These are phyloP conservation scores for Skeletonema potamos DNA, from an alignment of 108 stramenopile species.

Conservation along the genomic window DNA sequence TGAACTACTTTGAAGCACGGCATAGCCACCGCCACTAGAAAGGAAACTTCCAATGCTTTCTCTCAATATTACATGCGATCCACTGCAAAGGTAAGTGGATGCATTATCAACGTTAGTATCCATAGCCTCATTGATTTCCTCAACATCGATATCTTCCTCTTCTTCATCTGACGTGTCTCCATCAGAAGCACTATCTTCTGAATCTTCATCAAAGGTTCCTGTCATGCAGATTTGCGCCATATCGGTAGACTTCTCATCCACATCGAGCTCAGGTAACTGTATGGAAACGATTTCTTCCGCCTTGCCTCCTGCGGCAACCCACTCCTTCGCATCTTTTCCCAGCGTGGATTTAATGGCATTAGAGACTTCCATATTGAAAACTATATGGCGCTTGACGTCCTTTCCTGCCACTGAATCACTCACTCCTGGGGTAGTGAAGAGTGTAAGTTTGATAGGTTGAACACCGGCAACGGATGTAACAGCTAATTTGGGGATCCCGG, in stretches of 20 bases:
- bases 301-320: neutral
- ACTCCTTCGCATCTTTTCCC: neutral
- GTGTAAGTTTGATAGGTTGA: constrained; percentile 58
- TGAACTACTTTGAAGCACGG: constrained; percentile 63
- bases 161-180: neutral
- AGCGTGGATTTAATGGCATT: constrained; percentile 15
- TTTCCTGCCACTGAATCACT: constrained; percentile 35
- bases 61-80: constrained; percentile 52
- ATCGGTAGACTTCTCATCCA: neutral
- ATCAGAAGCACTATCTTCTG: neutral
- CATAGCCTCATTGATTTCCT: neutral
- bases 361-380: constrained; percentile 50
- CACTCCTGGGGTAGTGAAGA: constrained; percentile 62
- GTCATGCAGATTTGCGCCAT: neutral
- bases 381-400: constrained; percentile 29
- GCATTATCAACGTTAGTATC: neutral
- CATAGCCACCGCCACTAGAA: constrained; percentile 78
- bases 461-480: constrained; percentile 54
- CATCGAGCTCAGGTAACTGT: neutral
- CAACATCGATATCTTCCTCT: neutral
- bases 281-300: neutral
- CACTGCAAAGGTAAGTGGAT: constrained; percentile 57
- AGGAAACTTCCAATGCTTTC: constrained; percentile 55
- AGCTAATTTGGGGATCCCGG: constrained; percentile 78
- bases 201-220: neutral